phyloP scores from a whole-genome alignment of 208 protist species.

The Wallacemonas sp. region DNA sequence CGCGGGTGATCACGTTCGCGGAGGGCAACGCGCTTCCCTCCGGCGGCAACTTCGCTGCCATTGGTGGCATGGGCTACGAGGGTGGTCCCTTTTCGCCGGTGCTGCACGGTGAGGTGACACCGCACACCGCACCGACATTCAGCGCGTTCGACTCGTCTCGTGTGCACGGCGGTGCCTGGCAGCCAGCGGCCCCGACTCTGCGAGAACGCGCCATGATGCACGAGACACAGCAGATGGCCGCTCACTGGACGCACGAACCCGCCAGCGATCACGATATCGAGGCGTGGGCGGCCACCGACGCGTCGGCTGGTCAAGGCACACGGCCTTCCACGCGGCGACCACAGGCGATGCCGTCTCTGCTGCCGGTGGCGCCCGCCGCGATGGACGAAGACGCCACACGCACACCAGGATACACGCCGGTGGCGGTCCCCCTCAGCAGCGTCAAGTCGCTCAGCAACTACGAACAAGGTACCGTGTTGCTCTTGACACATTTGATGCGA shows the following conservation, averaged over 20 bases:
- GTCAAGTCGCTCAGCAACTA: conserved; percentile 42
- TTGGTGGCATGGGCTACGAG: not conserved
- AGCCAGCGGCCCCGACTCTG: not conserved
- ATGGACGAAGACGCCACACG: conserved; percentile 60
- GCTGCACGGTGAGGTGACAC: not conserved
- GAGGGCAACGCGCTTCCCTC: conserved; percentile 11
- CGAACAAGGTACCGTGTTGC: conserved; percentile 73
- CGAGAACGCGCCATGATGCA: not conserved
- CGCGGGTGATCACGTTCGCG: conserved; percentile 59
- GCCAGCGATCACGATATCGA: not conserved
- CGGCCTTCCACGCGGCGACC: not conserved
- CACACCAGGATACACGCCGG: conserved; percentile 48
- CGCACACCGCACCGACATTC: not conserved
- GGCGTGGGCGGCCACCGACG: not conserved
- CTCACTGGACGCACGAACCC: not conserved
- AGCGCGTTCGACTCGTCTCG: not conserved
- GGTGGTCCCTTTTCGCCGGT: not conserved
- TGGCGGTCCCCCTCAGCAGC: conserved; percentile 22
- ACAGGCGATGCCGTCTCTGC: not conserved
- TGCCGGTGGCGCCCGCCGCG: conserved; percentile 51
- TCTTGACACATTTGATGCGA: conserved; percentile 71
- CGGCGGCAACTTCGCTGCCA: too few relatives aligned
- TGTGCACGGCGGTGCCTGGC: not conserved
- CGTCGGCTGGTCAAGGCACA: not conserved
- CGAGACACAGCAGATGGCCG: not conserved